A percentile compares a stretch with the other conserved stretches of the same genome.
phyloP scores from a whole-genome alignment of 257 asterid genomes.

The Thymus mandschuricus region DNA sequence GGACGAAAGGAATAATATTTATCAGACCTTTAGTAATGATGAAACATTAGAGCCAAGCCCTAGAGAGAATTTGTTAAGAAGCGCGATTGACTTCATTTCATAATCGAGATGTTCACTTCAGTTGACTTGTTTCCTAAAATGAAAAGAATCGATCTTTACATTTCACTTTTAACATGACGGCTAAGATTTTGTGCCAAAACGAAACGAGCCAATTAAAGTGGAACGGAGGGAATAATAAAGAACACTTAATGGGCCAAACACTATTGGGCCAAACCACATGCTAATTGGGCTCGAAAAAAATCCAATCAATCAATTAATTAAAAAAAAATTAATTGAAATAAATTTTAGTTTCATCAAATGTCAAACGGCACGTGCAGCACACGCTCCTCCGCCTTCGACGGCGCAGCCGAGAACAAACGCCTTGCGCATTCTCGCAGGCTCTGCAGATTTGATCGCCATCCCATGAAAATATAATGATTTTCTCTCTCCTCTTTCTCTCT shows the following conservation, averaged over 20 bases:
- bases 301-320: not conserved
- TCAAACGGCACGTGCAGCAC: conserved; percentile 29
- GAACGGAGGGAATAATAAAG: not conserved
- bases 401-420: not conserved
- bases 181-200: too few species aligned
- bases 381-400: conserved; percentile 24
- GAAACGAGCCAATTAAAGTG: too few species aligned
- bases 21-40: too few species aligned
- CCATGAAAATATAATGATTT: conserved; percentile 36
- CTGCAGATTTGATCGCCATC: conserved; percentile 34
- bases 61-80: too few species aligned
- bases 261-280: not conserved
- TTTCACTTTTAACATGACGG: too few species aligned
- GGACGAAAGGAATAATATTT: too few species aligned
- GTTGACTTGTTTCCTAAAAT: too few species aligned
- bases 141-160: too few species aligned
- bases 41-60: too few species aligned
- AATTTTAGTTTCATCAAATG: not conserved
- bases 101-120: too few species aligned
- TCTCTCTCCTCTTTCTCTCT: conserved; percentile 50
- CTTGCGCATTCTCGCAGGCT: not conserved
- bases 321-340: not conserved
- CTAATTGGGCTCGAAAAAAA: not conserved
- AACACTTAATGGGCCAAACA: not conserved
- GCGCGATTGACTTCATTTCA: too few species aligned